These are phyloP conservation scores for Malus hybrid DNA, from an alignment of 331 rosid genomes.

Conservation along the genomic window DNA sequence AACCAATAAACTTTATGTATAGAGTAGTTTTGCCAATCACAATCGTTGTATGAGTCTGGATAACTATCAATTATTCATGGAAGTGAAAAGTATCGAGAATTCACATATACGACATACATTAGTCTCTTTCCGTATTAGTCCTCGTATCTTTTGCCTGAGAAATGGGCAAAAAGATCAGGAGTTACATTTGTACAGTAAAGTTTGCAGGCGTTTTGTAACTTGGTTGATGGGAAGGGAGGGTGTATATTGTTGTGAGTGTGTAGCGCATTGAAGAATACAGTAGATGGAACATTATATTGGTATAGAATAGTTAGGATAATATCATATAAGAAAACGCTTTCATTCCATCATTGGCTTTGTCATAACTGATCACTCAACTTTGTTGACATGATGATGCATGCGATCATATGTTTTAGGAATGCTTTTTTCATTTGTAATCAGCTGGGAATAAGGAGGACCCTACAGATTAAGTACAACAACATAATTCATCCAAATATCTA, in stretches of 20 bases:
- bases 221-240: not conserved
- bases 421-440: constrained; percentile 2
- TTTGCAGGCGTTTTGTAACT: not conserved
- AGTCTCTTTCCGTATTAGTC: no score
- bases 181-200: not conserved
- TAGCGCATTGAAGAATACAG: not conserved
- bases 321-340: not conserved
- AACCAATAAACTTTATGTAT: not conserved
- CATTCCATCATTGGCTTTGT: constrained; percentile 2
- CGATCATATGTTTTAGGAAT: constrained; percentile 15
- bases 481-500: not conserved
- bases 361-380: not conserved
- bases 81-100: no score
- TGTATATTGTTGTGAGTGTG: not conserved
- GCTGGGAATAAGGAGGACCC: not conserved
- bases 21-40: no score
- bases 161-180: not conserved
- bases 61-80: no score
- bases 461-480: not conserved
- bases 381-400: not conserved
- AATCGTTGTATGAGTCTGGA: no score
- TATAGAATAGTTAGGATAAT: not conserved
- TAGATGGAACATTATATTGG: not conserved
- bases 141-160: not conserved
- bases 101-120: no score